Conservation (phyloP, 2,329 filamentous ascomycete genomes). For the Hymenotorrendiella dingleyae region DNA sequence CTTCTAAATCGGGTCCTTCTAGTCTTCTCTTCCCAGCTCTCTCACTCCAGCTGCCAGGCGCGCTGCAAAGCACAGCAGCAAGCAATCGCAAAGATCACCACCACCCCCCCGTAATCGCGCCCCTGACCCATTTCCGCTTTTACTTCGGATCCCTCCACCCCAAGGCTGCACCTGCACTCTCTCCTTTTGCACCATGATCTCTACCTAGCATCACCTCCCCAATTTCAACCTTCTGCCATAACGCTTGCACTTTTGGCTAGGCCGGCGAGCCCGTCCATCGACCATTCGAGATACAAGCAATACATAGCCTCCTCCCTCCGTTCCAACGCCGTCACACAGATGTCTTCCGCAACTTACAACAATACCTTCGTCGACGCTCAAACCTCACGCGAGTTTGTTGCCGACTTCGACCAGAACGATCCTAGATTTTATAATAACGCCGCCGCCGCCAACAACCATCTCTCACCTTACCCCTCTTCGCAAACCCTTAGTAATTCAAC, state of each 20-base stretch:
- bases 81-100: neutral
- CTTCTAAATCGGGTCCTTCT: neutral
- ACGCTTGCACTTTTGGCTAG: slow-evolving; percentile 14
- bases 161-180: slow-evolving; percentile 20
- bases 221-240: slow-evolving; percentile 12
- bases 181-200: slow-evolving; percentile 25
- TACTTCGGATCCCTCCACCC: slow-evolving; percentile 7
- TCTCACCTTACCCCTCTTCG: slow-evolving; percentile 26
- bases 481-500: slow-evolving; percentile 26
- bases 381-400: slow-evolving; percentile 20
- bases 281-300: slow-evolving; percentile 15
- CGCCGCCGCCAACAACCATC: slow-evolving; percentile 16
- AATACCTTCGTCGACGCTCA: slow-evolving; percentile 20
- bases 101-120: slow-evolving; percentile 4
- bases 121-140: slow-evolving; percentile 10
- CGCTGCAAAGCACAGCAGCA: neutral
- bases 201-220: slow-evolving; percentile 19
- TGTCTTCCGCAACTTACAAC: slow-evolving; percentile 27
- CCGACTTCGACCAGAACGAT: slow-evolving; percentile 20
- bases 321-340: slow-evolving; percentile 19
- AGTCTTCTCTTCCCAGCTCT: neutral
- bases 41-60: neutral
- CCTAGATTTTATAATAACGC: slow-evolving; percentile 16
- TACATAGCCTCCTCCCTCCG: slow-evolving; percentile 27
- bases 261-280: slow-evolving; percentile 13